Evolutionary conservation across 805 yeast genomes (phyloP), one percentile per base, ranked within the genome.

Genomic region (Saturnispora saitoi): DNA sequence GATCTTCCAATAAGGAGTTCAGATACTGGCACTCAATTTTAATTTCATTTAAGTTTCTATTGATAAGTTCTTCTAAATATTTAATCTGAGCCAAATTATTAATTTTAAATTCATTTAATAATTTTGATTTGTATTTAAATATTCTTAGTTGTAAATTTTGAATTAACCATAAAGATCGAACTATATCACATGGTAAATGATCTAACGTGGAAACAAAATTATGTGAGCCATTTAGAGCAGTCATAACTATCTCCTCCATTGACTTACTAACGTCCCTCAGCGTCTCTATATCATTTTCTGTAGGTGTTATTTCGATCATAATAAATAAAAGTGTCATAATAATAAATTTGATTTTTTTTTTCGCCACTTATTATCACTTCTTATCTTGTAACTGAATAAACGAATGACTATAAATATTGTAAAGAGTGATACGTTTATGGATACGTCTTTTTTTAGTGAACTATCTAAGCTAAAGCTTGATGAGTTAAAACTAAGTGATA

Each of bases 401-500:
- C 22, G 22, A 34, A 34, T 34, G 38, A 7, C 6, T 15, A 20
- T 19, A 19, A 34, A 34, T 34, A 34, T 12, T 15, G 38, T 34
- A 4, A 34, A 34, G 11, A 17, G 38, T 17, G 22, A 37, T 15
- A 37, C 34, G 37, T 85, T 84, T 62, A 81, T 86, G 20, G 97
- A 91, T 58, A 79, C 96, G 1, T 77, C 95, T 0, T 93, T 93
- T 64, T 93, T 91, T 68, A 81, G 83, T 38, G 76, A 76, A 54
- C 72, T 93, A 10, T 75, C 95, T 0, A 76, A 79, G 42, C 64
- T 80, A 55, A 93, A 93, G 60, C 72, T 93, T 41, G 83, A 89
- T 51, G 75, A 79, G 42, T 64, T 80, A 55, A 93, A 93, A 60
- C 72, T 93, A 42, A 83, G 88, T 52, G 76, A 80, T 32, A 74